Conservation (phyloP, 2,329 filamentous ascomycete species). For the Thelonectria olida region DNA sequence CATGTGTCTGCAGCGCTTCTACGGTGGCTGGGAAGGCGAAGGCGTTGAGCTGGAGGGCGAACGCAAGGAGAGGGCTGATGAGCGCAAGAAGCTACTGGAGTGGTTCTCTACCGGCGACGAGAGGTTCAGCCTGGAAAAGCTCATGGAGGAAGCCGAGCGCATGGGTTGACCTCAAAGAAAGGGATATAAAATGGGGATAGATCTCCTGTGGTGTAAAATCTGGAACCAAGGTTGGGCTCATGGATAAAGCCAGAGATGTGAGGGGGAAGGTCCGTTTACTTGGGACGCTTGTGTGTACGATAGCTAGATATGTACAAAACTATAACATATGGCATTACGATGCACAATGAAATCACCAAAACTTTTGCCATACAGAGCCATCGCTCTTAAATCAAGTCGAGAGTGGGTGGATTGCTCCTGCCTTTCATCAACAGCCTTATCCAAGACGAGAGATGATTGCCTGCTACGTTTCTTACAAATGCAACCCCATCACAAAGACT, state of each 20-base stretch:
- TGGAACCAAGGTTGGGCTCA: background rate
- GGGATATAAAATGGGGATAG: background rate
- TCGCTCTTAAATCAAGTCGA: no score
- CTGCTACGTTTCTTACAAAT: background rate
- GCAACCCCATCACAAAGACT: no score
- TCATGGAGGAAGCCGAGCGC: slow-evolving; percentile 91
- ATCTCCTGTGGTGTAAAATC: background rate
- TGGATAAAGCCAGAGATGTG: slow-evolving; percentile 2
- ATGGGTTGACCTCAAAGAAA: slow-evolving; percentile 57
- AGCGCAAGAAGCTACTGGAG: slow-evolving; percentile 77
- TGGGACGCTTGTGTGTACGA: slow-evolving; percentile 22
- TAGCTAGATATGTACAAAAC: slow-evolving; percentile 16
- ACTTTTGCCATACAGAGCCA: no score
- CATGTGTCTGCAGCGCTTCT: slow-evolving; percentile 95
- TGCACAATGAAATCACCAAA: background rate
- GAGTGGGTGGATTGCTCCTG: no score
- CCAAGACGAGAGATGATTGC: no score
- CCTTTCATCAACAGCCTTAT: no score
- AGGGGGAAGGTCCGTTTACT: background rate
- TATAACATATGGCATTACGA: slow-evolving; percentile 1
- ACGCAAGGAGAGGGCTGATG: slow-evolving; percentile 65
- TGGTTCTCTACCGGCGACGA: slow-evolving; percentile 84
- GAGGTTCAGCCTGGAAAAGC: slow-evolving; percentile 81
- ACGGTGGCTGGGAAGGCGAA: slow-evolving; percentile 70
- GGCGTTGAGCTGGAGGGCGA: slow-evolving; percentile 46